Evolutionary conservation across 805 yeast species (phyloP).

Genomic region (Teunomyces lycoperdinae): DNA sequence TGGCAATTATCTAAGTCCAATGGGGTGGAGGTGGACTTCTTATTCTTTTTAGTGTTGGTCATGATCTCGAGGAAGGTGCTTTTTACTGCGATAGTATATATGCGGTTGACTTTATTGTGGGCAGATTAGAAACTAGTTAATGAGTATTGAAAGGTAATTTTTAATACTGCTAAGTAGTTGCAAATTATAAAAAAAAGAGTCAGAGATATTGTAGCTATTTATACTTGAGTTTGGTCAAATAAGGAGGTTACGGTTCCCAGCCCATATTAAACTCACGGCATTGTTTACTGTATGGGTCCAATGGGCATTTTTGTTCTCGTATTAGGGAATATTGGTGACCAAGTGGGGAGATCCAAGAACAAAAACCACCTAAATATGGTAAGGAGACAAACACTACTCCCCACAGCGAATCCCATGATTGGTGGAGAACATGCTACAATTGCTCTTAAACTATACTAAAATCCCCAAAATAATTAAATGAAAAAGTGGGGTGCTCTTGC

Average conservation of each 20-base stretch:
- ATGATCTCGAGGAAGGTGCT: slow-evolving; percentile 11
- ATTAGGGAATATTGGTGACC: background rate
- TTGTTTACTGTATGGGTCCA: background rate
- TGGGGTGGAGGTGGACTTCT: slow-evolving; percentile 19
- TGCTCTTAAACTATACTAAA: background rate
- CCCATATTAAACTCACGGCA: background rate
- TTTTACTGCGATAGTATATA: background rate
- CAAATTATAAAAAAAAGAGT: background rate
- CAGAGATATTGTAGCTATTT: background rate
- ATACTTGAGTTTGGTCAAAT: background rate
- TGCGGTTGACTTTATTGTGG: background rate
- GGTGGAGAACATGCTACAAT: background rate
- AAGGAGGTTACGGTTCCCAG: background rate
- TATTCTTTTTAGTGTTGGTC: slow-evolving; percentile 25
- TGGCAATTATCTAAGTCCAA: slow-evolving; percentile 40
- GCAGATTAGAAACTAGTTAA: background rate
- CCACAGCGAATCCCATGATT: slow-evolving; percentile 2
- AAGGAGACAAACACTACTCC: background rate
- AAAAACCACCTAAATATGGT: background rate
- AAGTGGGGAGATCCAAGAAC: slow-evolving; percentile 1
- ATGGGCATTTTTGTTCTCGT: background rate
- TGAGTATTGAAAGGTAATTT: background rate
- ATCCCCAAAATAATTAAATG: background rate
- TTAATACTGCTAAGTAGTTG: background rate
- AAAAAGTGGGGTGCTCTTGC: slow-evolving; percentile 3